A percentile compares a stretch with the other conserved stretches of the same genome.
Conservation (phyloP, 805 yeast genomes). For the Peterozyma xylosa region DNA sequence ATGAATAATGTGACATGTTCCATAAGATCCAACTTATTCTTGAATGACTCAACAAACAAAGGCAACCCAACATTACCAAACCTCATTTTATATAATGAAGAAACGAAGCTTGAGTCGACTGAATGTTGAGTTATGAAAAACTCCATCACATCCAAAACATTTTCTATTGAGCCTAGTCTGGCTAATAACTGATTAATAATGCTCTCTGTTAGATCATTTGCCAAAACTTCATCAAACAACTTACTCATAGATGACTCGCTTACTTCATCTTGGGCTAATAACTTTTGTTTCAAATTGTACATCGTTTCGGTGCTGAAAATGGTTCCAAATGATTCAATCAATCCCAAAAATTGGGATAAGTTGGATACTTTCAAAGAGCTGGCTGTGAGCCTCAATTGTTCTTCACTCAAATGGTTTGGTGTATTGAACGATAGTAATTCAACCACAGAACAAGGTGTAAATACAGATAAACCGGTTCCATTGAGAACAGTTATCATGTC, state of each 20-base stretch:
- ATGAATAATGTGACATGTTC: conserved; percentile 16
- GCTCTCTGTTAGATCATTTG: conserved; percentile 30
- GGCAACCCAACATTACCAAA: conserved; percentile 18
- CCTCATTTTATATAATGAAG: conserved; percentile 12
- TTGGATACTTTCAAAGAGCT: neutral
- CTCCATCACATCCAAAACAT: conserved; percentile 27
- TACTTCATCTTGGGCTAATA: conserved; percentile 24
- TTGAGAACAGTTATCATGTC: conserved; percentile 25
- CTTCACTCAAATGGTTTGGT: neutral
- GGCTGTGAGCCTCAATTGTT: neutral
- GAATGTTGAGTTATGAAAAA: conserved; percentile 23
- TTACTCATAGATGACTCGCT: conserved; percentile 24
- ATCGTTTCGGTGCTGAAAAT: conserved; percentile 29
- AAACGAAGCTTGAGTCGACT: conserved; percentile 11
- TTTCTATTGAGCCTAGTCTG: conserved; percentile 29
- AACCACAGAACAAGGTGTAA: conserved; percentile 24
- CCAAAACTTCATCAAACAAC: conserved; percentile 34
- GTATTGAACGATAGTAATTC: conserved; percentile 26
- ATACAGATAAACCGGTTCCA: conserved; percentile 23
- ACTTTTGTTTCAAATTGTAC: conserved; percentile 20
- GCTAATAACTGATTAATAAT: conserved; percentile 30
- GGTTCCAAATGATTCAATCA: conserved; percentile 27
- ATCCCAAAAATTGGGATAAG: conserved; percentile 16
- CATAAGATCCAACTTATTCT: conserved; percentile 8
- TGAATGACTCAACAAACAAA: conserved; percentile 14